Conservation (phyloP, 768 basidiomycete species). For the Pleurotus pulmonarius region DNA sequence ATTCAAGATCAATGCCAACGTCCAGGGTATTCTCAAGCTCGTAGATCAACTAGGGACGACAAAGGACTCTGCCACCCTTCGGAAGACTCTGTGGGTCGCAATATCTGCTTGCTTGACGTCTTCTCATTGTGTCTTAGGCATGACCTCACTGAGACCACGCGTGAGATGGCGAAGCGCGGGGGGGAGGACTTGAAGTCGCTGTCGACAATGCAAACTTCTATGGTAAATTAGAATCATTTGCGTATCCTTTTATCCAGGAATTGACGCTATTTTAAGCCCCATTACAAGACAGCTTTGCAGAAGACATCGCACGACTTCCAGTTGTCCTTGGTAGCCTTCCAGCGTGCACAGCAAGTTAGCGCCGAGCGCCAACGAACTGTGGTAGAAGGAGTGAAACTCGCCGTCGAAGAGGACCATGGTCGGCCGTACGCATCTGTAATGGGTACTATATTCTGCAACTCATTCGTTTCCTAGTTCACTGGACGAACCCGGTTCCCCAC, state of each 20-base stretch:
- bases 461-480: slow-evolving; percentile 19
- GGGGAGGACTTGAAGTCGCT: slow-evolving; percentile 92
- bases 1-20: slow-evolving; percentile 98
- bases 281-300: slow-evolving; percentile 78
- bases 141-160: slow-evolving; percentile 91
- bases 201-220: slow-evolving; percentile 56
- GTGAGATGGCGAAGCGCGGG: slow-evolving; percentile 91
- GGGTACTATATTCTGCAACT: background rate
- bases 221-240: slow-evolving; percentile 39
- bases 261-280: slow-evolving; percentile 42
- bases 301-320: slow-evolving; percentile 95
- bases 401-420: slow-evolving; percentile 70
- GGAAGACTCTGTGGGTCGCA: slow-evolving; percentile 79
- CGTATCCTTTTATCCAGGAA: background rate
- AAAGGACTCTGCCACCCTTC: slow-evolving; percentile 72
- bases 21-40: slow-evolving; percentile 91
- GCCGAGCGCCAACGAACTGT: slow-evolving; percentile 88
- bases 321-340: slow-evolving; percentile 85
- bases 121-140: slow-evolving; percentile 47
- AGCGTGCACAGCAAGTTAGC: slow-evolving; percentile 85
- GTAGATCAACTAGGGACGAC: slow-evolving; percentile 92
- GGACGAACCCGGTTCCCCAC: slow-evolving; percentile 40
- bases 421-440: slow-evolving; percentile 16
- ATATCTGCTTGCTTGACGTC: background rate
- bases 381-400: slow-evolving; percentile 81